Evolutionary conservation across 75 land plant species (phyloP).

Genomic region (Selaginella moellendorffii): DNA sequence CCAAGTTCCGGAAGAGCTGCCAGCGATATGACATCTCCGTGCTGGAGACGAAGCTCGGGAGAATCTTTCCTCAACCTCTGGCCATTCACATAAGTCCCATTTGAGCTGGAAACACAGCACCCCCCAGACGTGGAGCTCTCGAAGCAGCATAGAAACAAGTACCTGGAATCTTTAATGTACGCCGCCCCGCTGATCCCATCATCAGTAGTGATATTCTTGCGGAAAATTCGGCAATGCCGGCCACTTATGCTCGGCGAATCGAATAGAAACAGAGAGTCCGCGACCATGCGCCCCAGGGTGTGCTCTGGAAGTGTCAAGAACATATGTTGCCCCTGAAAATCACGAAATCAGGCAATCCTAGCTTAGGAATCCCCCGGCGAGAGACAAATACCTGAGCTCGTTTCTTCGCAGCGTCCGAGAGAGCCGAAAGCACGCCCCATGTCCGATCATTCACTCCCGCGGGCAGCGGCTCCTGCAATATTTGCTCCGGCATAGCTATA

Average conservation of each 20-base stretch:
- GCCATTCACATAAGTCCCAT: constrained; percentile 78
- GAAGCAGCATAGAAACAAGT: neutral
- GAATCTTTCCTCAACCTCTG: constrained; percentile 45
- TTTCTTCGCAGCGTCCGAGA: neutral
- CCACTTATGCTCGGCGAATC: constrained; percentile 53
- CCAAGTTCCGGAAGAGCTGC: constrained; percentile 63
- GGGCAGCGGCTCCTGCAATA: neutral
- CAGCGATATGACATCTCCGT: constrained; percentile 84
- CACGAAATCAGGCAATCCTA: too few relatives aligned
- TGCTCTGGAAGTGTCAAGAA: constrained; percentile 51
- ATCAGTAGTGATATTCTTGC: constrained; percentile 11
- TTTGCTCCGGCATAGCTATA: neutral
- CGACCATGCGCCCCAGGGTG: constrained; percentile 55
- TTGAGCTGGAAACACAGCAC: constrained; percentile 46
- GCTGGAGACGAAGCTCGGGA: constrained; percentile 40
- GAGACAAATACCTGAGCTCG: neutral
- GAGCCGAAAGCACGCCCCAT: neutral
- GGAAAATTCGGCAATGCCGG: constrained; percentile 56
- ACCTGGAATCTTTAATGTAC: neutral
- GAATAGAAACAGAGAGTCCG: constrained; percentile 47
- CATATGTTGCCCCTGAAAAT: constrained; percentile 58
- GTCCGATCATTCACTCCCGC: neutral
- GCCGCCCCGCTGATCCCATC: too few relatives aligned
- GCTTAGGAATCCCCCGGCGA: too few relatives aligned
- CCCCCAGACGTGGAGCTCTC: neutral